phyloP scores from a whole-genome alignment of 352 stramenopile genomes.

The Phytophthora pistaciae region DNA sequence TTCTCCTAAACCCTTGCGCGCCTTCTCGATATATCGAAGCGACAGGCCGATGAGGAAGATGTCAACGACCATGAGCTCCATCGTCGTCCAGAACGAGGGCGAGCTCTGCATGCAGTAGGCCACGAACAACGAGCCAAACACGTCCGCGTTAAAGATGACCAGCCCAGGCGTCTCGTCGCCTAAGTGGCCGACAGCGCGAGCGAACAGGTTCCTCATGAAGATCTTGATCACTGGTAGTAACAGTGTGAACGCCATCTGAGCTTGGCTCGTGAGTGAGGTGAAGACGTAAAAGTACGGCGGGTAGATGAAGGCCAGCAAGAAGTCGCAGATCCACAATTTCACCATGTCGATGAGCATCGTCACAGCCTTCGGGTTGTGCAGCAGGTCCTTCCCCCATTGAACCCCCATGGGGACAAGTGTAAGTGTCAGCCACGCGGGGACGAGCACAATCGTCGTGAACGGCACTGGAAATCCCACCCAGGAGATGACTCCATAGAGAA shows the following conservation, averaged over 20 bases:
- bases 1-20: not conserved
- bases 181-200: not conserved
- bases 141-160: not conserved
- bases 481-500: not conserved
- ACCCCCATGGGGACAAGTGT: not conserved
- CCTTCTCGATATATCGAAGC: slow-evolving; percentile 7
- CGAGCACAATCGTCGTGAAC: slow-evolving; percentile 8
- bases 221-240: not conserved
- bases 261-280: not conserved
- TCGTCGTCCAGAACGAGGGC: not conserved
- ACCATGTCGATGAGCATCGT: not conserved
- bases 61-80: slow-evolving; percentile 23
- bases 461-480: slow-evolving; percentile 13
- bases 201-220: slow-evolving; percentile 1
- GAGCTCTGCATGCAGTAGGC: slow-evolving; percentile 8
- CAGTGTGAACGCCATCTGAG: not conserved
- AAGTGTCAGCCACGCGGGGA: slow-evolving; percentile 7
- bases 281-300: not conserved
- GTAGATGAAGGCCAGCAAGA: not conserved
- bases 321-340: slow-evolving; percentile 1
- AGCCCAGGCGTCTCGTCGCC: not conserved
- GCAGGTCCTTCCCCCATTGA: not conserved
- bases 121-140: slow-evolving; percentile 1
- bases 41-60: not conserved
- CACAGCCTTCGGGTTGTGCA: not conserved